Percentiles rank a stretch among this genome's conserved stretches.
Conservation (phyloP, 441 rosid species). For the Flueggea neowawraea region DNA sequence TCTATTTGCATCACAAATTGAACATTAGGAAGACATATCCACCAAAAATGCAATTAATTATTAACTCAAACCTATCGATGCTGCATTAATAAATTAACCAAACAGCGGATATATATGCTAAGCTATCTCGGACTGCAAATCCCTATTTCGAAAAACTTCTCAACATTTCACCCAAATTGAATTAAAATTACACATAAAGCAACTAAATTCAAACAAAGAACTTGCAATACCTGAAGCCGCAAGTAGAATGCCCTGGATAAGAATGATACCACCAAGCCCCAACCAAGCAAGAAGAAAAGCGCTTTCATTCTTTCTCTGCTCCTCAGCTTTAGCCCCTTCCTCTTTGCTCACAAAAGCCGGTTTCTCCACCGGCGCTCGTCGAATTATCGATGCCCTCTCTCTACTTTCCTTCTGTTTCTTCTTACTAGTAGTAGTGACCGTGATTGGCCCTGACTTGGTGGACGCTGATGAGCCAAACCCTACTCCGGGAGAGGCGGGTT, state of each 20-base stretch:
- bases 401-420: constrained; percentile 47
- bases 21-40: too few relatives aligned
- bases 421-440: background rate
- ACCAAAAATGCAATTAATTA: too few relatives aligned
- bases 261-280: constrained; percentile 75
- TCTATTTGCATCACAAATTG: too few relatives aligned
- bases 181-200: background rate
- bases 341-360: constrained; percentile 48
- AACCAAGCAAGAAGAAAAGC: constrained; percentile 92
- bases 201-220: background rate
- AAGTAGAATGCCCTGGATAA: constrained; percentile 64
- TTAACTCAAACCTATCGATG: too few relatives aligned
- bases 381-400: constrained; percentile 47
- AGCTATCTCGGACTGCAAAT: too few relatives aligned
- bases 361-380: constrained; percentile 70
- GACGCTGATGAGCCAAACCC: constrained; percentile 66
- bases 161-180: too few relatives aligned
- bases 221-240: constrained; percentile 66
- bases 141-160: too few relatives aligned
- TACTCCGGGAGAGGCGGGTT: constrained; percentile 35
- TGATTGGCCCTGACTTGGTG: constrained; percentile 2
- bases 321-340: constrained; percentile 56
- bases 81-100: too few relatives aligned
- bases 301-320: constrained; percentile 61
- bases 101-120: too few relatives aligned